Evolutionary conservation across 2,329 filamentous ascomycete genomes (phyloP).

Genomic region (Clarireedia sp.): DNA sequence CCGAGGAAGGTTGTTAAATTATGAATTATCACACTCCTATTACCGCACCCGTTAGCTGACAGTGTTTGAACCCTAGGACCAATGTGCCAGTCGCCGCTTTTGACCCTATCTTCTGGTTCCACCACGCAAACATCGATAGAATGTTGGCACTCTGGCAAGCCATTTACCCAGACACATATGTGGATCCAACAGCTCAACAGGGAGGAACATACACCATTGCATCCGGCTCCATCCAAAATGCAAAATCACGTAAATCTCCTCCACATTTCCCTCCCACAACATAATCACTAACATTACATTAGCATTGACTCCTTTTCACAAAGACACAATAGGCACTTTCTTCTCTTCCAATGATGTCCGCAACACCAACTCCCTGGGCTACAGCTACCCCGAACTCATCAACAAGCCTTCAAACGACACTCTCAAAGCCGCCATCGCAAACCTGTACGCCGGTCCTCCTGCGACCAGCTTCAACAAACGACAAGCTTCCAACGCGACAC

Average conservation of each 20-base stretch:
- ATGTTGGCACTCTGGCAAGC: conserved; percentile 69
- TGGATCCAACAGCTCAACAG: conserved; percentile 45
- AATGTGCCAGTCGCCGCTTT: conserved; percentile 64
- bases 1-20: too few species aligned
- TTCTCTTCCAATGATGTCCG: conserved; percentile 4
- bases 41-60: too few species aligned
- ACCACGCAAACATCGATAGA: conserved; percentile 56
- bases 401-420: conserved; percentile 1
- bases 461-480: not conserved
- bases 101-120: conserved; percentile 50
- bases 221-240: conserved; percentile 15
- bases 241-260: conserved; percentile 1
- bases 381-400: conserved; percentile 57
- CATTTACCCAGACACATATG: conserved; percentile 59
- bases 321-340: conserved; percentile 22
- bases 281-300: conserved; percentile 38
- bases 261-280: too few species aligned
- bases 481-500: not conserved
- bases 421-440: conserved; percentile 5
- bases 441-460: not conserved
- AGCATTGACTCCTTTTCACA: conserved; percentile 54
- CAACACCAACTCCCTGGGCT: conserved; percentile 45
- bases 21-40: too few species aligned
- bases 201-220: conserved; percentile 53
- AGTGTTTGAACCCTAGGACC: not conserved